Base-by-base conservation (phyloP, 305 asterid genomes). In the Solanum chacoense region DNA sequence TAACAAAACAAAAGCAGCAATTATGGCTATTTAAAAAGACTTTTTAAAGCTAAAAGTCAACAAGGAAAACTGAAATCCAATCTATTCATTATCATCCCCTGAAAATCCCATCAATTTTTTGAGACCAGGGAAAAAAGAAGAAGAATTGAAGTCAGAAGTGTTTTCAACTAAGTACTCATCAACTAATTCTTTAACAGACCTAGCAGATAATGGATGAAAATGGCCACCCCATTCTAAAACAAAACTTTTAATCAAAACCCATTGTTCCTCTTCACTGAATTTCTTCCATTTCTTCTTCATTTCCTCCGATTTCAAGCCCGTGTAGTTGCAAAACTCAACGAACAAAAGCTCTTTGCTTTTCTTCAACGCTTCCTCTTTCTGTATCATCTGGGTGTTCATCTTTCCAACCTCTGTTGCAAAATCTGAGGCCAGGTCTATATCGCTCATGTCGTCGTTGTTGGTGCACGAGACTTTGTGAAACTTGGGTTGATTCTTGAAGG, bases 201-300 rank as follows among this genome's bases (percentile, higher is more conserved):
- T 92, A 20, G 94, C 95, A 50, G 98, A 95, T 69, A 96, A 90
- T 0, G 98, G 99, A 86, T 95, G 98, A 89, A 93, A 96, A 90
- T 90, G 91, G 34, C 89, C 92, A 88, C 96, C 92, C 98, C 98
- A 96, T 63, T 89, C 94, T 1, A 94, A 90, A 65, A 95, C 95
- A 88, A 95, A 95, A 87, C 89, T 94, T 81, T 89, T 91, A 13
- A 88, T 91, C 94, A 94, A 37, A 55, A 4, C 94, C 94, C 87
- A 87, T 84, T 89, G 95, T 0, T 96, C 98, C 18, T 89, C 98
- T 34, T 95, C 97, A 32, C 74, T 85, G 94, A 92, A 91, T 69
- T 72, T 91, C 88, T 89, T 88, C 99, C 98, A 96, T 81, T 91
- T 92, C 89, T 84, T 91, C 94, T 84, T 89, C 90, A 92, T 84